Base-by-base conservation (phyloP, 345 rosid species). In the Leavenworthia alabamica region DNA sequence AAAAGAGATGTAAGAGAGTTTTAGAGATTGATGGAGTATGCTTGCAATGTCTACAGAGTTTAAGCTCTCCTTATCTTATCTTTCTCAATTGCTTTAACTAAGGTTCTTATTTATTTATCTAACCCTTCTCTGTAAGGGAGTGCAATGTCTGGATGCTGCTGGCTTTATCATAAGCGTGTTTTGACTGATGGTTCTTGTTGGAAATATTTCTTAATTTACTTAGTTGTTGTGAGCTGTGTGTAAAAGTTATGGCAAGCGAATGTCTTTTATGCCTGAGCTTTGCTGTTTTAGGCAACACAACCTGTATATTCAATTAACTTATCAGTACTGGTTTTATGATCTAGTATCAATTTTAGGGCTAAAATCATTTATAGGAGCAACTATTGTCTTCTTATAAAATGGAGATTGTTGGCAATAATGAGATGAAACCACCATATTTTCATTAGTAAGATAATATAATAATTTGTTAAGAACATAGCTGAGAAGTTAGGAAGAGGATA, bases 21-120 rank as follows among this genome's bases (percentile, higher is more conserved):
- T 69, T 75, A 76, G 66, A 70, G 72, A 60, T 56, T 69, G 75
- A 76, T 61, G 77, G 61, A 68, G 68, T 73, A 72, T 40, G 11
- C 51, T 29, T 32, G n/a, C 10, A 20, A 20, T 20, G 22, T 20
- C 22, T 20, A 20, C 22, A 1, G 8, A 68, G 64, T 60, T 56
- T 60, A 59, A 63, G 66, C 45, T 80, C 46, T 78, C 45, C 35
- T 23, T 62, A 66, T 60, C 52, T 40, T 36, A 62, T 63, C 71
- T 55, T 75, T 57, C 31, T 67, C 49, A 7, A 14, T 41, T 49
- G 24, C 10, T 54, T 35, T 48, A 33, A 17, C 11, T 55, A 3
- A 39, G 41, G 12, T 23, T 33, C 29, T 14, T 28, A 4, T 56
- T 12, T 45, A 4, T 22, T 6, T 53, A 8, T 28, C 31, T 59